Conservation (phyloP, 192 early-diverging fungal genomes). For the Spinellus fusiger region DNA sequence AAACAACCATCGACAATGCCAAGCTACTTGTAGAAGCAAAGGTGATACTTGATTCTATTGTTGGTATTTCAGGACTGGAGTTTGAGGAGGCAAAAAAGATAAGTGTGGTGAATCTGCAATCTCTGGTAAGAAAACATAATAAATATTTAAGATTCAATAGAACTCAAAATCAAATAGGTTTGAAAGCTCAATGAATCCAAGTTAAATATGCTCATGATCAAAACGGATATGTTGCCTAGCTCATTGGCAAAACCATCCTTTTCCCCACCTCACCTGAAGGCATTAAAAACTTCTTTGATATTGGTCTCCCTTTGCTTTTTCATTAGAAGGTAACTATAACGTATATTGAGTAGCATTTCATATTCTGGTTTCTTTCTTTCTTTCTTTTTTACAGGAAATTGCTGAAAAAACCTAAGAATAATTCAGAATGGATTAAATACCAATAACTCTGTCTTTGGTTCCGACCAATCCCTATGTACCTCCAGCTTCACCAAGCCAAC, state of each 20-base stretch:
- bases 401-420: too few relatives aligned
- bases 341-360: too few relatives aligned
- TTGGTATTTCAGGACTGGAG: neutral
- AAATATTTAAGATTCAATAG: neutral
- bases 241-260: neutral
- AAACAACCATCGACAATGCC: neutral
- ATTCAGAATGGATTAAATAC: too few relatives aligned
- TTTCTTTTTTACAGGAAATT: too few relatives aligned
- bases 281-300: neutral
- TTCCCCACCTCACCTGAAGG: too few relatives aligned
- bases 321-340: neutral
- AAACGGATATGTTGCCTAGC: neutral
- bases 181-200: neutral
- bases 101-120: neutral
- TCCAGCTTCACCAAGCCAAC: too few relatives aligned
- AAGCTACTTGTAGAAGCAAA: neutral
- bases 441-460: too few relatives aligned
- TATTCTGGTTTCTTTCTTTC: too few relatives aligned
- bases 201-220: neutral
- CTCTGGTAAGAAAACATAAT: constrained; percentile 1
- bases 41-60: neutral
- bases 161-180: constrained; percentile 2
- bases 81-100: neutral
- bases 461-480: too few relatives aligned
- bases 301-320: neutral